These are phyloP conservation scores for Vitis hybrid DNA, from an alignment of 177 flowering plant species.

Conservation along the genomic window DNA sequence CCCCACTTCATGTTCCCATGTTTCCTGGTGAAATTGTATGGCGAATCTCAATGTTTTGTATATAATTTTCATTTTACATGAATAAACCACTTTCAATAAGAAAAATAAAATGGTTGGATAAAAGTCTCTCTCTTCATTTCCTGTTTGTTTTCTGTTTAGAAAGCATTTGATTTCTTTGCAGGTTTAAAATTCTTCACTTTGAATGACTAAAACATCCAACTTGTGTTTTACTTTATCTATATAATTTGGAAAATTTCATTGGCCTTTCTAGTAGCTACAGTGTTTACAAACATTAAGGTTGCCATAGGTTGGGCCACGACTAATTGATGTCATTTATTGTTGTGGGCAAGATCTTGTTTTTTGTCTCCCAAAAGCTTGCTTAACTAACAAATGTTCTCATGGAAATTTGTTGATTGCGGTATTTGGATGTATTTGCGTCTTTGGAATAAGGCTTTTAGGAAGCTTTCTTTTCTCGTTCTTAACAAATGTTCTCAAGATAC, in stretches of 20 bases:
- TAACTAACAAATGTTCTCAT: too few species aligned
- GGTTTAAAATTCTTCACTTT: constrained; percentile 73
- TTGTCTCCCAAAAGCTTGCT: too few species aligned
- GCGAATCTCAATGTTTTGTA: too few species aligned
- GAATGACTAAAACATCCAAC: constrained; percentile 79
- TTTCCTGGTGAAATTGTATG: too few species aligned
- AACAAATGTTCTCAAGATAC: constrained; percentile 40
- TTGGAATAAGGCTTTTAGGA: constrained; percentile 62
- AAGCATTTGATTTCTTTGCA: constrained; percentile 31
- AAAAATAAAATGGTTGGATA: too few species aligned
- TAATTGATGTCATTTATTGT: not conserved
- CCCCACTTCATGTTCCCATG: too few species aligned
- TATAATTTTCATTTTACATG: too few species aligned
- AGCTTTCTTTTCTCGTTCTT: constrained; percentile 57
- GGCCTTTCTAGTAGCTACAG: constrained; percentile 68
- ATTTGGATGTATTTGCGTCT: constrained; percentile 64
- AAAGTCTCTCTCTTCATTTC: too few species aligned
- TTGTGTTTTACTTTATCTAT: constrained; percentile 77
- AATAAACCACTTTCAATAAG: too few species aligned
- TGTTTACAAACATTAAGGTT: constrained; percentile 69
- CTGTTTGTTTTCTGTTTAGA: too few species aligned
- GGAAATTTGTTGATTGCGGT: constrained; percentile 44
- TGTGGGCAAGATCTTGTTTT: too few species aligned
- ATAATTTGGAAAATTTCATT: constrained; percentile 79
- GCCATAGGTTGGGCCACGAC: constrained; percentile 60